Evolutionary conservation across 2,329 filamentous ascomycete genomes (phyloP), one percentile per base, ranked within the genome.

Genomic region (Fusarium fujikuroi): DNA sequence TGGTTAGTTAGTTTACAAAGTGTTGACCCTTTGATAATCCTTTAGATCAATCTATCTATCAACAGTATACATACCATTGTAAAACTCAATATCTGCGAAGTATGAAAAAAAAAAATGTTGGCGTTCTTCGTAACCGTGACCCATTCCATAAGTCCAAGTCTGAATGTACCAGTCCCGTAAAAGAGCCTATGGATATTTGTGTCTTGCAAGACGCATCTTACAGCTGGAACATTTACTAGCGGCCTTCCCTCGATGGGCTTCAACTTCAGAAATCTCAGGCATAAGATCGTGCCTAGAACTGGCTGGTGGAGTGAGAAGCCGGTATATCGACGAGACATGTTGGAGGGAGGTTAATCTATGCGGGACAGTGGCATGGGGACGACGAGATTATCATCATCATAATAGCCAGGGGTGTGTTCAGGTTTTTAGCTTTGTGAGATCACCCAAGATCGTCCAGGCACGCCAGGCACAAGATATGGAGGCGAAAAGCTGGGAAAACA

Each of bases 391-490:
- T 42, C 46, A 56, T 46, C 65, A 44, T 66, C 34, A 43, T 39
- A 49, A 23, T 40, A 52, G 42, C 23, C 21, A 40, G 46, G 42
- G 25, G 21, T 21, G 18, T 46, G 36, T 47, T 52, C 57, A 37
- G 52, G 47, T 56, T 50, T 60, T 63, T 57, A 54, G 52, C 34
- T 66, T 56, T 32, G 47, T 52, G 60, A 57, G 70, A 60, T 72
- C 66, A 65, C 32, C 49, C 40, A 44, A 62, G 49, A 68, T 73
- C 59, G 43, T 56, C 59, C 66, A 73, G 71, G 71, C 34, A 73
- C 67, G 42, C 60, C 67, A 70, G 66, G 67, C 53, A 70, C 70
- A 46, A 72, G 54, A 56, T 61, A 73, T 71, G 66, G 47, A 67
- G 56, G 59, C 44, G 44, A 43, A 53, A 73, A 68, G 62, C 66